Conservation (phyloP, 192 early-diverging fungal genomes). For the Backusella australiensis region DNA sequence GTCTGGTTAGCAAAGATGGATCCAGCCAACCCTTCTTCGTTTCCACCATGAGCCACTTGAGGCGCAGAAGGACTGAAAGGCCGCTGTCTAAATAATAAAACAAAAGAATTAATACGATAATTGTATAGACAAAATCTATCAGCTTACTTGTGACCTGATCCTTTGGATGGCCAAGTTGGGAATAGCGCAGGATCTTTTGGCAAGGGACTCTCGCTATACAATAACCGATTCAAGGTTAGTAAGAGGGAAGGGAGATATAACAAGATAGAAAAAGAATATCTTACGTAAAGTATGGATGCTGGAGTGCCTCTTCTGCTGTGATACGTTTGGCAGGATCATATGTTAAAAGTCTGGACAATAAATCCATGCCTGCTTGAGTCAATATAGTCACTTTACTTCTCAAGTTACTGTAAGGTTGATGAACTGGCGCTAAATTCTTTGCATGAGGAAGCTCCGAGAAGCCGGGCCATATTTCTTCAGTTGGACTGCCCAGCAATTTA, state of each 20-base stretch:
- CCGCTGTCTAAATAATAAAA: constrained; percentile 12
- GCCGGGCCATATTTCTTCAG: constrained; percentile 73
- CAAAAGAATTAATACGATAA: neutral
- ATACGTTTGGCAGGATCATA: constrained; percentile 89
- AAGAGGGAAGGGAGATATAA: neutral
- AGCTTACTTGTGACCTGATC: constrained; percentile 52
- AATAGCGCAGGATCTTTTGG: constrained; percentile 94
- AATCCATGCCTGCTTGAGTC: constrained; percentile 76
- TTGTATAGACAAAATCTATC: neutral
- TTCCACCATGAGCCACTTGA: constrained; percentile 51
- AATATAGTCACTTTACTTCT: constrained; percentile 52
- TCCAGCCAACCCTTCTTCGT: constrained; percentile 39
- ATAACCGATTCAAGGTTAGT: neutral
- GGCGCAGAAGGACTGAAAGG: constrained; percentile 54
- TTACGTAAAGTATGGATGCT: constrained; percentile 86
- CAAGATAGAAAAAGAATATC: constrained; percentile 8
- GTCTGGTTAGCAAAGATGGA: constrained; percentile 51
- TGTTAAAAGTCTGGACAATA: constrained; percentile 71
- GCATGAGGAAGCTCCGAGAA: constrained; percentile 63
- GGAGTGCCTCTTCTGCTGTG: constrained; percentile 84
- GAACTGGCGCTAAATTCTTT: constrained; percentile 70
- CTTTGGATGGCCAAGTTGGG: constrained; percentile 88
- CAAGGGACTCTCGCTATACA: constrained; percentile 66
- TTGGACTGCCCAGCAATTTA: constrained; percentile 85
- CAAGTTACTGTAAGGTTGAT: constrained; percentile 59